Base-by-base conservation (phyloP, 108 stramenopile genomes). In the Fragilariopsis cylindrus region DNA sequence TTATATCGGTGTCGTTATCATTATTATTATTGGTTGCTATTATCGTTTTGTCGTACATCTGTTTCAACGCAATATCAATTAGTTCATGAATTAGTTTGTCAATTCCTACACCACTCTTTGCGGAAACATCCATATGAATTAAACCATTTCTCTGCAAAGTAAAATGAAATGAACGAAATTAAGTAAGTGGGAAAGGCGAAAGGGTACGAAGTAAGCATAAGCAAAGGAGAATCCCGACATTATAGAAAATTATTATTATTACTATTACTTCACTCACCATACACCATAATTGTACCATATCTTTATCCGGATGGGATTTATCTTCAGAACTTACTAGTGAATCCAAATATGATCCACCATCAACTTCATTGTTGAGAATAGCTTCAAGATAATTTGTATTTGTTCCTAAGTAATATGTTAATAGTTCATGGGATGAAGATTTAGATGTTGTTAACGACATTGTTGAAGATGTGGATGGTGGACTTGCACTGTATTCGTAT, bases 221-320 rank as follows among this genome's bases (percentile, higher is more conserved):
- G 18, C 19, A 41, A 30, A 60, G 21, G 6, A 18, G 58, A 60
- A 30, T 60, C n/a, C 55, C 55, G 0, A 56, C 7, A 7, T 19
- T 19, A 19, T 5, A n/a, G 55, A 7, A 19, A 6, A 57, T 18
- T 41, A 41, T 41, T 9, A 19, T 6, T 30, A 30, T 30, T 30
- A 30, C 30, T 1, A 30, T 30, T 30, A 30, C 30, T 30, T 30
- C 30, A 56, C 55, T 63, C 42, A 63, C 62, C 63, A 82, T 66
- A 66, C 93, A 94, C 93, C 93, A 94, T 3, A 91, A 72, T 52
- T 85, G 47, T 1, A 94, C 88, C 88, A 94, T 83, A 18, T 83
- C 86, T 56, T 76, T 74, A 67, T 91, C 89, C 8, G 90, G 88
- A 54, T 86, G 78, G 4, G 85, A 79, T 48, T 75, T 78, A 73